A percentile compares a stretch with the other conserved stretches of the same genome.
Evolutionary conservation across 73 alveolate species (phyloP).

Genomic region (Paramecium pentaurelia): DNA sequence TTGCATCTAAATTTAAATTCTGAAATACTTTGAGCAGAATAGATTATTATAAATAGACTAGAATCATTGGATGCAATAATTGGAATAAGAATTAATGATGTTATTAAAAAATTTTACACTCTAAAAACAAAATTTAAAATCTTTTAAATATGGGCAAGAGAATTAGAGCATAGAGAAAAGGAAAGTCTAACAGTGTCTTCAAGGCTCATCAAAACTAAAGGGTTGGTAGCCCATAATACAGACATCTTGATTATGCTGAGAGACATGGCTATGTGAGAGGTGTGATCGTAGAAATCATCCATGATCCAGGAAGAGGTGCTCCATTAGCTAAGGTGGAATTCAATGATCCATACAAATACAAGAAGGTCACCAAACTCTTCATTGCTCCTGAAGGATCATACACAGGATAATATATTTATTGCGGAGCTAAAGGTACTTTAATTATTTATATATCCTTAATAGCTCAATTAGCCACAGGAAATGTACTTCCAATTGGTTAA

Average conservation of each 20-base stretch:
- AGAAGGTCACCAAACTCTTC: conserved; percentile 88
- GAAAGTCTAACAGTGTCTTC: conserved; percentile 61
- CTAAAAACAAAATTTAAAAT: not conserved
- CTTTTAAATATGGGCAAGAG: conserved; percentile 43
- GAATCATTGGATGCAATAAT: not conserved
- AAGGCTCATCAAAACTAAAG: conserved; percentile 59
- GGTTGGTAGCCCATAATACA: conserved; percentile 57
- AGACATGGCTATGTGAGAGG: conserved; percentile 65
- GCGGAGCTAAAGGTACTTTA: conserved; percentile 83
- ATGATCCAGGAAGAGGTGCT: conserved; percentile 98
- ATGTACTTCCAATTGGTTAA: conserved; percentile 87
- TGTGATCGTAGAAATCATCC: conserved; percentile 82
- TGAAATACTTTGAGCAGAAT: not conserved
- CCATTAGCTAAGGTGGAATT: conserved; percentile 94
- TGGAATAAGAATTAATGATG: not conserved
- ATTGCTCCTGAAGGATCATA: conserved; percentile 96
- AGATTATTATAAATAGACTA: not conserved
- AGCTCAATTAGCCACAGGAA: conserved; percentile 92
- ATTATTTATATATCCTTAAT: not conserved
- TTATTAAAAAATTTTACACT: not conserved
- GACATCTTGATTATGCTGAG: conserved; percentile 64
- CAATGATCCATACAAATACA: conserved; percentile 95
- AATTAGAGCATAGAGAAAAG: conserved; percentile 64
- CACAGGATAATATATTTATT: conserved; percentile 95
- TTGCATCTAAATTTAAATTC: not conserved